Conservation (phyloP, 257 asterid genomes). For the Solanum sitiens region DNA sequence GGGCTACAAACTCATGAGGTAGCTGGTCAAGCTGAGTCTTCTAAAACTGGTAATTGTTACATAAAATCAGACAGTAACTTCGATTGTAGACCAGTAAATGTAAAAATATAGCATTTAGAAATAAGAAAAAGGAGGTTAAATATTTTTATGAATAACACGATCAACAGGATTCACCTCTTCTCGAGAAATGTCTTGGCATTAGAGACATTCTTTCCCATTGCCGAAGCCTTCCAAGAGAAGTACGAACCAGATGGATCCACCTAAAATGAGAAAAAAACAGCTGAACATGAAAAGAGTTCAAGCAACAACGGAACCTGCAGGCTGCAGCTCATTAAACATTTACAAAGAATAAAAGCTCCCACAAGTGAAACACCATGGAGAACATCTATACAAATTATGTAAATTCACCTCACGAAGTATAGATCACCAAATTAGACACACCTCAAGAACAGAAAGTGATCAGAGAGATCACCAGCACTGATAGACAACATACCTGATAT, state of each 20-base stretch:
- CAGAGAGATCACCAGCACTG: constrained; percentile 1
- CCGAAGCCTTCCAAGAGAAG: constrained; percentile 99
- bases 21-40: neutral
- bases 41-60: neutral
- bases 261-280: constrained; percentile 11
- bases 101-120: neutral
- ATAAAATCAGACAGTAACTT: neutral
- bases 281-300: neutral
- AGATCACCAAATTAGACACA: neutral
- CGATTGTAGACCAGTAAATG: neutral
- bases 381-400: neutral
- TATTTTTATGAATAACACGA: neutral
- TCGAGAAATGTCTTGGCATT: constrained; percentile 97
- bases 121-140: neutral
- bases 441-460: neutral
- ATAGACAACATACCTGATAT: constrained; percentile 51
- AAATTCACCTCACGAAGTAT: neutral
- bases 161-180: constrained; percentile 48
- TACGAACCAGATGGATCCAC: constrained; percentile 99
- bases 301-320: neutral
- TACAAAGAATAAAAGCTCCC: neutral
- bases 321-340: neutral
- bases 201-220: constrained; percentile 99
- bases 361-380: neutral
- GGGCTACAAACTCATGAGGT: neutral